Percentiles rank a stretch among this genome's conserved stretches.
phyloP scores from a whole-genome alignment of 257 asterid genomes.

The Vinca minor region DNA sequence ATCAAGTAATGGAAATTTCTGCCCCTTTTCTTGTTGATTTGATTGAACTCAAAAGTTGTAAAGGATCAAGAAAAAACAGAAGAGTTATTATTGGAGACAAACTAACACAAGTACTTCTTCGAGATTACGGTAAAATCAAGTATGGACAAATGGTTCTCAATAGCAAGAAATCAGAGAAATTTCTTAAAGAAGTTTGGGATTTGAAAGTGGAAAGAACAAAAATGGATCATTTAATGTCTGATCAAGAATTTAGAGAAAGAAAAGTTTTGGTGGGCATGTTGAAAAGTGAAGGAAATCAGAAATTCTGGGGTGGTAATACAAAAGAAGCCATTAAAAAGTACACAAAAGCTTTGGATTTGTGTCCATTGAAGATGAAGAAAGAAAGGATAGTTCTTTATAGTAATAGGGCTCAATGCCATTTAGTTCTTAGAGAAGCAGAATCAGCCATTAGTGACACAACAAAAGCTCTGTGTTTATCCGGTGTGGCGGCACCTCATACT shows the following conservation, averaged over 20 bases:
- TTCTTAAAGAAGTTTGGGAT: conserved; percentile 22
- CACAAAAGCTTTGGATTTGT: conserved; percentile 23
- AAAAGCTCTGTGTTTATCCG: conserved; percentile 29
- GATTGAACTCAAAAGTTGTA: conserved; percentile 22
- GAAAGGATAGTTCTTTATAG: conserved; percentile 31
- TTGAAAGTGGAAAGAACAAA: conserved; percentile 24
- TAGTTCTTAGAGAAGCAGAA: conserved; percentile 23
- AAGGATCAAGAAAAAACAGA: conserved; percentile 16
- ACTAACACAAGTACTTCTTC: conserved; percentile 18
- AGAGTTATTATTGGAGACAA: conserved; percentile 20
- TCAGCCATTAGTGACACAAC: conserved; percentile 29
- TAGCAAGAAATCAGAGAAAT: conserved; percentile 7
- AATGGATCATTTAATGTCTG: conserved; percentile 20
- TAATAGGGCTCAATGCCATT: conserved; percentile 30
- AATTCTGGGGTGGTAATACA: conserved; percentile 20
- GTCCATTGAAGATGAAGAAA: conserved; percentile 24
- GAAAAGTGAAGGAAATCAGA: conserved; percentile 28
- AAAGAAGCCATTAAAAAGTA: conserved; percentile 17
- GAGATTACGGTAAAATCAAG: conserved; percentile 21
- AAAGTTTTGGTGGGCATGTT: conserved; percentile 13
- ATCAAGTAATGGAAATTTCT: conserved; percentile 6
- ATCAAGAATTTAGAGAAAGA: conserved; percentile 15
- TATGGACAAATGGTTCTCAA: conserved; percentile 7
- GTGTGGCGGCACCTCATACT: conserved; percentile 16
- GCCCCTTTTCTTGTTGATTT: conserved; percentile 26